Percentiles rank a stretch among this genome's conserved stretches.
phyloP scores from a whole-genome alignment of 805 yeast species.

The Saccharomycodes ludwigii region DNA sequence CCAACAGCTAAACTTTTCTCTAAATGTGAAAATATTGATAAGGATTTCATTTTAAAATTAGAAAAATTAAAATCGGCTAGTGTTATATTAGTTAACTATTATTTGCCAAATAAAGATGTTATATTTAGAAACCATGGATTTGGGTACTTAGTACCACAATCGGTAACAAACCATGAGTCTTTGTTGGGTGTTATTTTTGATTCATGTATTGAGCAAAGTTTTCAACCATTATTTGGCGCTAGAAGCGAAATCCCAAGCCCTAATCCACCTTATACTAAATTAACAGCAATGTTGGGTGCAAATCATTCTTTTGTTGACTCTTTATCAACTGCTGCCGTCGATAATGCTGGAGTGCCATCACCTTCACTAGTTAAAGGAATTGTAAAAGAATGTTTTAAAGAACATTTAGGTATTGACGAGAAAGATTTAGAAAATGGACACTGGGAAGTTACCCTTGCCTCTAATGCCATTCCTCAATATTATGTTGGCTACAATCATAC shows the following conservation, averaged over 20 bases:
- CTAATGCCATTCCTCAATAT: slow-evolving; percentile 69
- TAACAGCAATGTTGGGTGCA: slow-evolving; percentile 91
- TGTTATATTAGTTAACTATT: slow-evolving; percentile 64
- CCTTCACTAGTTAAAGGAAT: slow-evolving; percentile 17
- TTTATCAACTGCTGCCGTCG: too few species aligned
- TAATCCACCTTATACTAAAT: slow-evolving; percentile 40
- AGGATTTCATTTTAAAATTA: slow-evolving; percentile 13
- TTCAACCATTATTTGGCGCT: slow-evolving; percentile 20
- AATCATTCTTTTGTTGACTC: too few species aligned
- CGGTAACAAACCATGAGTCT: slow-evolving; percentile 34
- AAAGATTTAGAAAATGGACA: slow-evolving; percentile 17
- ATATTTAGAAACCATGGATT: slow-evolving; percentile 49
- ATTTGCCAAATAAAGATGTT: slow-evolving; percentile 32
- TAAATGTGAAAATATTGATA: slow-evolving; percentile 15
- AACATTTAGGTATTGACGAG: slow-evolving; percentile 27
- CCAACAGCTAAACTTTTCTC: slow-evolving; percentile 30
- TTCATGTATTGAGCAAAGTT: slow-evolving; percentile 62
- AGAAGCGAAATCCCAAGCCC: slow-evolving; percentile 10
- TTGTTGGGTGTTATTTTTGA: slow-evolving; percentile 85
- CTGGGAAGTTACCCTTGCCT: slow-evolving; percentile 31
- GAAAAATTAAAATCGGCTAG: slow-evolving; percentile 23
- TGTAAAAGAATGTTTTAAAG: slow-evolving; percentile 28
- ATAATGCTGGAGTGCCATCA: too few species aligned
- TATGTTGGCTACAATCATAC: slow-evolving; percentile 50
- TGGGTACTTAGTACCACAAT: slow-evolving; percentile 73